Base-by-base conservation (phyloP, 805 yeast genomes). In the Cyberlindnera bimundalis region DNA sequence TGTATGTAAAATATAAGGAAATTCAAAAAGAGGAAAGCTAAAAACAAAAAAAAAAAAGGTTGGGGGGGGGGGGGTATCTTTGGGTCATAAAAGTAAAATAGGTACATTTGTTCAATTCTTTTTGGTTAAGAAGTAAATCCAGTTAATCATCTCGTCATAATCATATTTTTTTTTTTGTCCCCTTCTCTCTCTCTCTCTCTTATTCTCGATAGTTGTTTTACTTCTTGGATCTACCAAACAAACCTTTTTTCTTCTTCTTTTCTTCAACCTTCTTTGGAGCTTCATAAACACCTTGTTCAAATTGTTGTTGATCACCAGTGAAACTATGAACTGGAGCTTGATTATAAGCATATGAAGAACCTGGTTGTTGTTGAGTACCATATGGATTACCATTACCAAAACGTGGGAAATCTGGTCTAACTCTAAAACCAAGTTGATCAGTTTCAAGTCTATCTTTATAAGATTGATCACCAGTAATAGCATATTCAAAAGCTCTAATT, bases 401-500 rank as follows among this genome's bases (percentile, higher is more conserved):
- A 59, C 67, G 65, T 26, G 78, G 83, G 76, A 84, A 88, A 62
- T 78, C 68, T 50, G 84, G 74, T 68, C 97, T 78, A 9, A 87
- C 86, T 40, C 84, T 79, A 83, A 95, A 90, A 13, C 97, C 98
- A 32, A 84, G 73, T 15, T 78, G 70, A 7, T 77, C 76, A 4
- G 90, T 73, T 64, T 90, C 97, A 55, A 88, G 70, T 54, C 85
- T 88, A 42, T 87, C 93, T 39, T 81, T 79, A 68, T 85, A 83
- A 11, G 76, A 64, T 43, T 73, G 66, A 62, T 93, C 99, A 38
- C 96, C 96, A 6, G 96, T 87, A 49, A 93, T 89, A 28, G 97
- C 81, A 59, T 83, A 93, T 68, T 93, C 98, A 64, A 93, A 93
- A 5, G 86, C 74, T 53, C 98, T 74, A 56, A 93, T 90, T 2